Evolutionary conservation across 2,329 filamentous ascomycete species (phyloP).

Genomic region (Dryadomyces sulphureus): DNA sequence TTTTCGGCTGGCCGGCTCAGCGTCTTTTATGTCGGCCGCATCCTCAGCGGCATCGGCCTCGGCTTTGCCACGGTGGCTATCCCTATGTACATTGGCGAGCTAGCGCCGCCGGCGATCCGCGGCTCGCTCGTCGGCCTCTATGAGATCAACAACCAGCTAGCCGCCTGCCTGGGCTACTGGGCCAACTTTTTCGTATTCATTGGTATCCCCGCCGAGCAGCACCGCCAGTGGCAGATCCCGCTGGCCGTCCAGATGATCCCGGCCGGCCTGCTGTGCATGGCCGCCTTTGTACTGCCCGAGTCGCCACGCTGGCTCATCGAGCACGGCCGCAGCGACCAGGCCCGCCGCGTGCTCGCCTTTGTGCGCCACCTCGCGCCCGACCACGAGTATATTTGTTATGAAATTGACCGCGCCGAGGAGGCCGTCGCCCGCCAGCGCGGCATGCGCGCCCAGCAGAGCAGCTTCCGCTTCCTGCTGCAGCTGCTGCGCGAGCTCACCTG

Average conservation of each 20-base stretch:
- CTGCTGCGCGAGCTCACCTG: conserved; percentile 24
- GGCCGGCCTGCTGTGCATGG: conserved; percentile 14
- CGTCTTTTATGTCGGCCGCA: conserved; percentile 5
- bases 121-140: conserved; percentile 21
- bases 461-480: neutral
- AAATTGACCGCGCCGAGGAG: conserved; percentile 15
- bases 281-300: conserved; percentile 19
- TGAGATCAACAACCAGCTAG: conserved; percentile 21
- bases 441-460: conserved; percentile 26
- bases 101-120: conserved; percentile 34
- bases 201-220: conserved; percentile 9
- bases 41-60: conserved; percentile 28
- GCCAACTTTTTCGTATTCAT: conserved; percentile 7
- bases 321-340: conserved; percentile 24
- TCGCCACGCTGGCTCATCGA: conserved; percentile 22
- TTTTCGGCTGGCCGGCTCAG: neutral
- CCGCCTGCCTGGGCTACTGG: conserved; percentile 33
- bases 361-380: conserved; percentile 25
- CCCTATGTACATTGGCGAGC: conserved; percentile 43
- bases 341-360: conserved; percentile 22
- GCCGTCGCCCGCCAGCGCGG: conserved; percentile 73
- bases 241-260: conserved; percentile 27
- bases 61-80: conserved; percentile 35
- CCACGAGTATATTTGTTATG: conserved; percentile 45
- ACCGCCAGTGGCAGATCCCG: conserved; percentile 25